Conservation (phyloP, 2,329 filamentous ascomycete species). For the Pleomassaria siparia region DNA sequence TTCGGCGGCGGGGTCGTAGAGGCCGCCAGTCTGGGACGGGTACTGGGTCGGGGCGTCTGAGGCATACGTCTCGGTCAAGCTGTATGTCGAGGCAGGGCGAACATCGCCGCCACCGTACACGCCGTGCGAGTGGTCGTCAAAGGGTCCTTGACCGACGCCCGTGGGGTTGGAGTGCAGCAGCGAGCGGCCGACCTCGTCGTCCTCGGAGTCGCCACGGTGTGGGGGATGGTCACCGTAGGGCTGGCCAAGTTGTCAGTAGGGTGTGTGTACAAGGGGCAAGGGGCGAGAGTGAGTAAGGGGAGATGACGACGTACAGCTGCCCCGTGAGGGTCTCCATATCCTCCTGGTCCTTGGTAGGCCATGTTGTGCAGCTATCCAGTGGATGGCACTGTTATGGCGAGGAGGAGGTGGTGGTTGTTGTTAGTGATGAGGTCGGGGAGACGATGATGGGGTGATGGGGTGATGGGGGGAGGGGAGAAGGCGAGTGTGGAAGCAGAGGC, state of each 20-base stretch:
- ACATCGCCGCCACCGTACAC: constrained; percentile 37
- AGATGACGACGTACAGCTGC: constrained; percentile 31
- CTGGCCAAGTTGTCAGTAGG: constrained; percentile 11
- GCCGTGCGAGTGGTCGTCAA: constrained; percentile 46
- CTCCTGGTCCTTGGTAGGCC: constrained; percentile 40
- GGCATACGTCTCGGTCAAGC: constrained; percentile 53
- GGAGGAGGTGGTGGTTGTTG: constrained; percentile 12
- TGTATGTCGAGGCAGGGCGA: constrained; percentile 50
- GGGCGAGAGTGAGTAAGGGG: constrained; percentile 9
- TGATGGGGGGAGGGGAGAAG: constrained; percentile 2
- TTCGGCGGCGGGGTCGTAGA: constrained; percentile 52
- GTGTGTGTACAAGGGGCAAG: no score
- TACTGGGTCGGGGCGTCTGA: constrained; percentile 33
- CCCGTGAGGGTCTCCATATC: constrained; percentile 41
- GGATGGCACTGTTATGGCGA: constrained; percentile 12
- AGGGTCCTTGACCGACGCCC: constrained; percentile 50
- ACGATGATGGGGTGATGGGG: constrained; percentile 1
- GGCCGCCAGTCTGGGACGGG: constrained; percentile 28
- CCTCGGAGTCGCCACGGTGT: constrained; percentile 35
- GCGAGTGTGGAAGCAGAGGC: background rate
- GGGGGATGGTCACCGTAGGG: constrained; percentile 39
- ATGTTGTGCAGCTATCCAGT: constrained; percentile 35
- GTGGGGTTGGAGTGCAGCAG: constrained; percentile 52
- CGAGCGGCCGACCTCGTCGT: constrained; percentile 53
- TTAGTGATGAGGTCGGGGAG: background rate